A percentile compares a stretch with the other conserved stretches of the same genome.
Evolutionary conservation across 345 rosid genomes (phyloP).

Genomic region (Kernera saxatilis): DNA sequence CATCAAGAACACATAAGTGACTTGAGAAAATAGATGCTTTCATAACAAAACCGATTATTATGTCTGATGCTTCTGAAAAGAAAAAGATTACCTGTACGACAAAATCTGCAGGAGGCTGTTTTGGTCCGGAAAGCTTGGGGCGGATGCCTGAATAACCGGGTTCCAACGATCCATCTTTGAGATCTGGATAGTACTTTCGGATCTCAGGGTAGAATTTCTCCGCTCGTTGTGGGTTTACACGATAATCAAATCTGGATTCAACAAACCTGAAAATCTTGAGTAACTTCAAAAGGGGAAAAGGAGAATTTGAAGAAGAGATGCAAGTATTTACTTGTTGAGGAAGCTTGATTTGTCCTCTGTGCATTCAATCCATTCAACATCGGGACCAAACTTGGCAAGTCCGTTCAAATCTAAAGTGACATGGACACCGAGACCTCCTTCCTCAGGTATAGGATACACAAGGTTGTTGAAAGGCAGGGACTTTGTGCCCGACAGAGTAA

Average conservation of each 20-base stretch:
- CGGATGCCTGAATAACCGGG: slow-evolving; percentile 86
- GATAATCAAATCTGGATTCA: slow-evolving; percentile 61
- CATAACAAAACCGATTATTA: not conserved
- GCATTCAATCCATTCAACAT: slow-evolving; percentile 83
- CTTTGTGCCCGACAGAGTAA: slow-evolving; percentile 49
- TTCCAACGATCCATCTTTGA: slow-evolving; percentile 65
- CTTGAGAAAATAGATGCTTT: not conserved
- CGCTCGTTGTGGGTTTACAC: slow-evolving; percentile 44
- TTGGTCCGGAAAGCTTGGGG: slow-evolving; percentile 76
- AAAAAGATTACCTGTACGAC: slow-evolving; percentile 58
- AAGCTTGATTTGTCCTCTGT: slow-evolving; percentile 59
- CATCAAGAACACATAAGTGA: slow-evolving; percentile 1
- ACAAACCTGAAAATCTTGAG: slow-evolving; percentile 3
- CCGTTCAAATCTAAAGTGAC: slow-evolving; percentile 88
- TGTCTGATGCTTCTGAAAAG: not conserved
- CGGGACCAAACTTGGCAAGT: slow-evolving; percentile 87
- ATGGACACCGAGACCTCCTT: slow-evolving; percentile 90
- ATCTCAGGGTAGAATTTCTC: slow-evolving; percentile 72
- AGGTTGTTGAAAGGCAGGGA: slow-evolving; percentile 53
- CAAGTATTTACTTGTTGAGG: slow-evolving; percentile 53
- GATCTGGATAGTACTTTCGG: slow-evolving; percentile 70
- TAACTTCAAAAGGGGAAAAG: not conserved
- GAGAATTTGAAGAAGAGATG: not conserved
- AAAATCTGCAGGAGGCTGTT: slow-evolving; percentile 61
- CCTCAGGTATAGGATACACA: slow-evolving; percentile 89